Evolutionary conservation across 345 rosid species (phyloP), one percentile per base, ranked within the genome.

Genomic region (Erysimum cheiranthoides): DNA sequence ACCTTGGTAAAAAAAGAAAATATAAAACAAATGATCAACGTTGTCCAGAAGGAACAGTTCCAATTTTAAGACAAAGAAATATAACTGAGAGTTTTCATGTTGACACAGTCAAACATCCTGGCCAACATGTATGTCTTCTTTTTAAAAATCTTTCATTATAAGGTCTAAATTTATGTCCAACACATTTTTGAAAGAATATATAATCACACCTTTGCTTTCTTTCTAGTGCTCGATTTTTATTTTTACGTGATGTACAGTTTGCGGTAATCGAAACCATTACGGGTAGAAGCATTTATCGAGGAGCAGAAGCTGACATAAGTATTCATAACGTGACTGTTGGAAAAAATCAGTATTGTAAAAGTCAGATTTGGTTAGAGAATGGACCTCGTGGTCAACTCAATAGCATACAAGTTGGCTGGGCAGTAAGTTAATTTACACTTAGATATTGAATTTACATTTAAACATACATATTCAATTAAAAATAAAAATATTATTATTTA

Each of bases 321-420:
- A 3, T 75, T 50, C 79, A 75, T 28, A n/a, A 17, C 3, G 1
- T 51, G 16, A 39, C 17, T 17, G 32, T 51, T 1, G 28, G 1
- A 40, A 3, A 5, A 2, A 28, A 58, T 3, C 69, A 75, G 8
- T 47, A 11, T 1, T 50, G 69, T 50, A 61, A 51, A 61, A 51
- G 30, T 50, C 74, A 68, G 17, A 75, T 75, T 59, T 75, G 74
- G 74, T 0, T 75, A 14, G 70, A 76, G 60, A 76, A 40, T 76
- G 70, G 50, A 52, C 65, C 46, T 73, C 56, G 3, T 14, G 10
- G 6, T 56, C 35, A 53, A 14, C 64, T 73, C 17, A 70, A 53
- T 40, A 70, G 69, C 42, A 42, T 68, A 39, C 74, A 76, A 61
- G 68, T 34, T 45, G 57, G 72, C 30, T 73, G 79, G 76, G 32